Evolutionary conservation across 2,329 filamentous ascomycete genomes (phyloP).

Genomic region (Penicillium sp.): DNA sequence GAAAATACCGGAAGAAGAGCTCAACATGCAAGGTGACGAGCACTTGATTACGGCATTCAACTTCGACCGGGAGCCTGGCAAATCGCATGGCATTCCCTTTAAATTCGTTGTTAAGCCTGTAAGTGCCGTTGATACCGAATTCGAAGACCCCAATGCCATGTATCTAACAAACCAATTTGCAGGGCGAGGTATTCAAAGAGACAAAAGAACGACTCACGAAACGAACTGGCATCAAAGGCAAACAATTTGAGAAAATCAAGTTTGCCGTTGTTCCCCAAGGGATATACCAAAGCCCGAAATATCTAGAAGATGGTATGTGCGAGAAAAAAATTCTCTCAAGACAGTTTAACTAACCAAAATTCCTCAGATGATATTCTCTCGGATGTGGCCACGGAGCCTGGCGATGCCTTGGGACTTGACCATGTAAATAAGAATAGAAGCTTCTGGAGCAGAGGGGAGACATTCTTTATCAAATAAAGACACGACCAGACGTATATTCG

Average conservation of each 20-base stretch:
- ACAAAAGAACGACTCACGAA: constrained; percentile 94
- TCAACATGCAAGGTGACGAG: constrained; percentile 58
- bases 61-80: constrained; percentile 83
- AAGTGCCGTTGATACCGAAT: constrained; percentile 28
- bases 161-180: constrained; percentile 12
- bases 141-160: not conserved
- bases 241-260: constrained; percentile 97
- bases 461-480: constrained; percentile 60
- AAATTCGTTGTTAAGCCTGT: constrained; percentile 80
- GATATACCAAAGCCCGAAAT: constrained; percentile 72
- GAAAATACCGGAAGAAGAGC: constrained; percentile 67
- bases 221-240: constrained; percentile 91
- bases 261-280: constrained; percentile 74
- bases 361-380: constrained; percentile 44
- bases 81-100: constrained; percentile 86
- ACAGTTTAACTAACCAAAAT: not conserved
- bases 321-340: not conserved
- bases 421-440: constrained; percentile 59
- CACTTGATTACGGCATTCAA: constrained; percentile 78
- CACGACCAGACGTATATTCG: not conserved
- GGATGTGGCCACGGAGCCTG: constrained; percentile 67
- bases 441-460: constrained; percentile 59
- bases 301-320: constrained; percentile 78
- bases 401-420: constrained; percentile 68
- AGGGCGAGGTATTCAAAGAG: constrained; percentile 83